A percentile compares a stretch with the other conserved stretches of the same genome.
Conservation (phyloP, 2,329 filamentous ascomycete species). For the Beauveria varroae region DNA sequence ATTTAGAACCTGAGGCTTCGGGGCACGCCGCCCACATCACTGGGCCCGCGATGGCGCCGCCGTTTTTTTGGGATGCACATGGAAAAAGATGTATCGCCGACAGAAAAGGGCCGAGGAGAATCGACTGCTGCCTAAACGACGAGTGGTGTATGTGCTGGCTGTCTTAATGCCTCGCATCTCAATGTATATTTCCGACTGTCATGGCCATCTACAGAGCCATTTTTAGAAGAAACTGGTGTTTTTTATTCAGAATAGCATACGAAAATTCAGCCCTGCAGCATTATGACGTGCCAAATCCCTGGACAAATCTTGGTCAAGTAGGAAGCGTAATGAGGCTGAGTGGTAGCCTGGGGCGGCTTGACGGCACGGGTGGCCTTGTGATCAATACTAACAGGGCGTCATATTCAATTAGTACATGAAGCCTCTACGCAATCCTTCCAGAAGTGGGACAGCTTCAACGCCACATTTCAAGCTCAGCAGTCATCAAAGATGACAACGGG, state of each 20-base stretch:
- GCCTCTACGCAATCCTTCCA: background rate
- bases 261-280: background rate
- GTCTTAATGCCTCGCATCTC: background rate
- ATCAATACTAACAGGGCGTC: conserved; percentile 4
- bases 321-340: background rate
- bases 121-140: background rate
- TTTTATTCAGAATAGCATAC: too few species aligned
- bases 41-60: background rate
- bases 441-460: background rate
- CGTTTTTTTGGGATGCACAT: background rate
- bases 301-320: background rate
- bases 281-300: background rate
- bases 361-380: background rate
- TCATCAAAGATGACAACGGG: too few species aligned
- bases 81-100: background rate
- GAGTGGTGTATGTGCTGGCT: background rate
- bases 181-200: background rate
- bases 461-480: background rate
- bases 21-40: background rate
- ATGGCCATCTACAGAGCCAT: background rate
- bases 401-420: background rate
- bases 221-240: too few species aligned
- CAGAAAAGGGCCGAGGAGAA: background rate
- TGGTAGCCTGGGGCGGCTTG: background rate
- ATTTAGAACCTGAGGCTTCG: too few species aligned